Conservation (phyloP, 2,329 filamentous ascomycete species). For the Neofusicoccum laricinum region DNA sequence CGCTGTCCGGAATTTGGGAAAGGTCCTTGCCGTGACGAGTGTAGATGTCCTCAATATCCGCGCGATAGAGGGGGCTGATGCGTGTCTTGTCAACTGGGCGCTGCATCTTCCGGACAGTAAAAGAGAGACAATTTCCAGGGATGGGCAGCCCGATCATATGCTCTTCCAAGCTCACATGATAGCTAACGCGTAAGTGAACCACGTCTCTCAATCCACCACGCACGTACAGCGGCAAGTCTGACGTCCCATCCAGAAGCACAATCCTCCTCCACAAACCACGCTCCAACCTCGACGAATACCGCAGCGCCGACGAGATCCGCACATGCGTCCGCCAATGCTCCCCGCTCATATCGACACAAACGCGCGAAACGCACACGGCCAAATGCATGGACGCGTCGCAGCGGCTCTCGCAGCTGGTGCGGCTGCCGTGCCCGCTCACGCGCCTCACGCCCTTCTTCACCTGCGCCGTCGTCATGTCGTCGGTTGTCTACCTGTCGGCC, state of each 20-base stretch:
- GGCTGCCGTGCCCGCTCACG: constrained; percentile 67
- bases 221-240: not conserved
- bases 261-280: constrained; percentile 45
- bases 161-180: constrained; percentile 91
- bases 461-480: constrained; percentile 40
- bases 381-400: constrained; percentile 79
- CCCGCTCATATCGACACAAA: constrained; percentile 48
- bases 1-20: constrained; percentile 72
- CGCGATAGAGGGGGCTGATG: constrained; percentile 55
- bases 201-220: not conserved
- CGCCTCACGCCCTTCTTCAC: constrained; percentile 59
- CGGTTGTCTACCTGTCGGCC: constrained; percentile 56
- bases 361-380: constrained; percentile 65
- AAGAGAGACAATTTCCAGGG: constrained; percentile 63
- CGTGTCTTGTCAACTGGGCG: constrained; percentile 70
- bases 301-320: constrained; percentile 42
- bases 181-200: constrained; percentile 43
- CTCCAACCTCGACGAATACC: constrained; percentile 34
- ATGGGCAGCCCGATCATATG: constrained; percentile 77
- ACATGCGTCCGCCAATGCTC: constrained; percentile 58
- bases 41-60: constrained; percentile 41
- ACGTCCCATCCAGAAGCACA: constrained; percentile 28
- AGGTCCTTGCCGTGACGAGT: constrained; percentile 59
- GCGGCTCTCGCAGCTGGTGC: constrained; percentile 71
- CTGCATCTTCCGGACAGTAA: constrained; percentile 74